phyloP scores from a whole-genome alignment of 306 rosid species.

The Pyrus communis region DNA sequence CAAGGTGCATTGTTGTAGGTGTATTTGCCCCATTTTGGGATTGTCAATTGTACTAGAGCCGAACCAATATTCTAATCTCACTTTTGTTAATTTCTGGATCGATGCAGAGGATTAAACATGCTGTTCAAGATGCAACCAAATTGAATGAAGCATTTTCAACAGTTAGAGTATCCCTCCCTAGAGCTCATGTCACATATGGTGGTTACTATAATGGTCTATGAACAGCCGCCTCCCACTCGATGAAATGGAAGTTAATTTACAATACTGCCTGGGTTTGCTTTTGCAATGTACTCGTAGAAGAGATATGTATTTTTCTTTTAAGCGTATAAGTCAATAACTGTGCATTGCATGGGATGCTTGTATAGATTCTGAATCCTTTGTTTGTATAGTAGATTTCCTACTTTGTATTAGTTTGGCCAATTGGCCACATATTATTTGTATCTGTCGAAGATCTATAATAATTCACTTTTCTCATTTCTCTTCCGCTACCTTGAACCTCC shows the following conservation, averaged over 20 bases:
- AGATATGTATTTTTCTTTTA: not conserved
- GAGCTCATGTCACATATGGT: constrained; percentile 64
- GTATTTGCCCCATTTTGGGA: not conserved
- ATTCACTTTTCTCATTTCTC: too few species aligned
- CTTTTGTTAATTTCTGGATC: not conserved
- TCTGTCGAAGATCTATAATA: not conserved
- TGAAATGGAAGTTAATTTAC: not conserved
- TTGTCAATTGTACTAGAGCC: not conserved
- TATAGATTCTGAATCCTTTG: not conserved
- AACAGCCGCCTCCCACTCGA: not conserved
- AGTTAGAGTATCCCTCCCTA: constrained; percentile 36
- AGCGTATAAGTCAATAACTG: not conserved
- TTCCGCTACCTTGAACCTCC: not conserved
- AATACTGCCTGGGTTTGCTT: not conserved
- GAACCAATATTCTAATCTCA: not conserved
- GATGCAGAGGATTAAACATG: constrained; percentile 56
- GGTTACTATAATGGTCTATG: constrained; percentile 48
- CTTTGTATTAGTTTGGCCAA: not conserved
- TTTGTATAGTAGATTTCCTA: not conserved
- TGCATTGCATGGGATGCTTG: not conserved
- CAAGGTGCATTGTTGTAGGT: not conserved
- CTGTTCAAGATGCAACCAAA: constrained; percentile 47
- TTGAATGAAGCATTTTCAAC: constrained; percentile 64
- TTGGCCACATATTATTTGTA: not conserved
- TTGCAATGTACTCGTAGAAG: not conserved